Conservation (phyloP, 306 rosid species). For the Cyamopsis tetragonoloba region DNA sequence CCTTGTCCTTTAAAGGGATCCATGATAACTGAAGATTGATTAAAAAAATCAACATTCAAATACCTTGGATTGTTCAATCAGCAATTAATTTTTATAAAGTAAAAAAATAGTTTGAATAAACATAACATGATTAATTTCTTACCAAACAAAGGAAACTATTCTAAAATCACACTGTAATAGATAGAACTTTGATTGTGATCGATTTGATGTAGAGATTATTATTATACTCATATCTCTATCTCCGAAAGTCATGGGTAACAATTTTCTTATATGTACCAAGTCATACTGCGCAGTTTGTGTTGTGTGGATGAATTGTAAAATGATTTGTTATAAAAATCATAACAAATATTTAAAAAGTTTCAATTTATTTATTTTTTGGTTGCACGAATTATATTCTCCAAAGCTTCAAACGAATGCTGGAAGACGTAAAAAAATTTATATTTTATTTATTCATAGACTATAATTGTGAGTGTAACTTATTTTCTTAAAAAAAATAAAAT, state of each 20-base stretch:
- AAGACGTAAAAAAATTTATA: no score
- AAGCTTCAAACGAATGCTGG: no score
- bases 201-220: constrained; percentile 15
- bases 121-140: constrained; percentile 4
- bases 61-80: neutral
- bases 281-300: constrained; percentile 31
- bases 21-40: constrained; percentile 42
- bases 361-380: no score
- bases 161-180: neutral
- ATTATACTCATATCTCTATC: constrained; percentile 8
- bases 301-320: neutral
- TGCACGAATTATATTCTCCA: no score
- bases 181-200: constrained; percentile 14
- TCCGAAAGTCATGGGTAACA: constrained; percentile 17
- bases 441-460: no score
- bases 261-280: constrained; percentile 29
- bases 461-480: no score
- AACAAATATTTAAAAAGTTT: no score
- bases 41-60: constrained; percentile 5
- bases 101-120: neutral
- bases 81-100: neutral
- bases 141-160: constrained; percentile 14
- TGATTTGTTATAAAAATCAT: neutral
- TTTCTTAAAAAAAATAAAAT: no score
- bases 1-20: constrained; percentile 81